A percentile compares a stretch with the other conserved stretches of the same genome.
Conservation (phyloP, 176 grass and related monocot species). For the Pharus latifolius region DNA sequence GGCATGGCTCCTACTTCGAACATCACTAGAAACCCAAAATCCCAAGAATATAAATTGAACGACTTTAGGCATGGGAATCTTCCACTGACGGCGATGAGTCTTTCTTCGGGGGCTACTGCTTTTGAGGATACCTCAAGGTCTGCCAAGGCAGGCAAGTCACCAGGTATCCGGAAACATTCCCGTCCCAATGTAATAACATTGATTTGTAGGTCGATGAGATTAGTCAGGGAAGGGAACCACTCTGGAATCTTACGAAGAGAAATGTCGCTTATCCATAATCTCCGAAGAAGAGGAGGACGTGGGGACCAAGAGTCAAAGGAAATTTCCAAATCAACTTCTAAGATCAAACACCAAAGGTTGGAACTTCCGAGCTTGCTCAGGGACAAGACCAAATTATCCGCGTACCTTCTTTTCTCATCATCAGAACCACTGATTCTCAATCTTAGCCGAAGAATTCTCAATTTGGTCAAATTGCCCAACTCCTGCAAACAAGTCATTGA, state of each 20-base stretch:
- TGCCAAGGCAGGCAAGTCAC: slow-evolving; percentile 5
- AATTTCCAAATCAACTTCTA: too few relatives aligned
- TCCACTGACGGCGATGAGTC: background rate
- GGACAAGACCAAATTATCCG: background rate
- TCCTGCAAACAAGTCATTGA: slow-evolving; percentile 12
- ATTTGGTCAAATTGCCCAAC: slow-evolving; percentile 15
- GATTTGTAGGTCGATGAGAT: slow-evolving; percentile 5
- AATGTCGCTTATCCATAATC: slow-evolving; percentile 13
- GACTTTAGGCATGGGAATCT: slow-evolving; percentile 19
- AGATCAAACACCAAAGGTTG: slow-evolving; percentile 21
- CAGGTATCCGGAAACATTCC: slow-evolving; percentile 1
- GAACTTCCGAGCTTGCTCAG: slow-evolving; percentile 19
- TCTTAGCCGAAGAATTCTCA: slow-evolving; percentile 37
- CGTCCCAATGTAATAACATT: slow-evolving; percentile 18
- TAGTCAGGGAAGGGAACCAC: slow-evolving; percentile 17
- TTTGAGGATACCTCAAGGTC: slow-evolving; percentile 10
- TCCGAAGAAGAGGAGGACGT: slow-evolving; percentile 19
- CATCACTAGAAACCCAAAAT: slow-evolving; percentile 4
- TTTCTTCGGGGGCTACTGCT: background rate
- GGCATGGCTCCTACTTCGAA: slow-evolving; percentile 28
- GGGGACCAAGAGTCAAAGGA: slow-evolving; percentile 26
- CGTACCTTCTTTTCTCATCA: background rate
- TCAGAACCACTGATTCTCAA: too few relatives aligned
- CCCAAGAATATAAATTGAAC: slow-evolving; percentile 1
- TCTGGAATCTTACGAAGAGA: slow-evolving; percentile 8